phyloP scores from a whole-genome alignment of 2,329 filamentous ascomycete genomes.

The Stachybotrys echinatus region DNA sequence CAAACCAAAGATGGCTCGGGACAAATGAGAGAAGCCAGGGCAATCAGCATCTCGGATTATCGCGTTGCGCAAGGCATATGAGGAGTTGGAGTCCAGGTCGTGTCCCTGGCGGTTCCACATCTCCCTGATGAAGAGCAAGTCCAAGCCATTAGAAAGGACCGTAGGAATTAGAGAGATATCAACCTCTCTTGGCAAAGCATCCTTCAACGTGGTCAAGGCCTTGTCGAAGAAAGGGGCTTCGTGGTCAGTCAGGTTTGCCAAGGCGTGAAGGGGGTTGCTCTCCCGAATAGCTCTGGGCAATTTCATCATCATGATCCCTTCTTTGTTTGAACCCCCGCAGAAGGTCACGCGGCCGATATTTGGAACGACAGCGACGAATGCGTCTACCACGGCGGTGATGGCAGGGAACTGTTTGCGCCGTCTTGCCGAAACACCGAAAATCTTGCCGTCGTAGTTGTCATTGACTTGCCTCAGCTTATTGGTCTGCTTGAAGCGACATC shows the following conservation, averaged over 20 bases:
- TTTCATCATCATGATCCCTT: slow-evolving; percentile 73
- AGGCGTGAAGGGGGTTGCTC: slow-evolving; percentile 55
- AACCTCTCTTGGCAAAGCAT: slow-evolving; percentile 35
- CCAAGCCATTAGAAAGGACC: slow-evolving; percentile 36
- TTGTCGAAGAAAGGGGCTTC: slow-evolving; percentile 27
- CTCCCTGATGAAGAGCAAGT: slow-evolving; percentile 39
- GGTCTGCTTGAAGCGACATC: slow-evolving; percentile 53
- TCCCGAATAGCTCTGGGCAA: slow-evolving; percentile 55
- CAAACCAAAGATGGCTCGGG: slow-evolving; percentile 66
- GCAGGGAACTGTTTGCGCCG: slow-evolving; percentile 78
- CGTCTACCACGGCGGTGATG: slow-evolving; percentile 73
- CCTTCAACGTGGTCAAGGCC: slow-evolving; percentile 29
- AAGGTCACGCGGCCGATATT: slow-evolving; percentile 71
- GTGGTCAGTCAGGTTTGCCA: slow-evolving; percentile 14
- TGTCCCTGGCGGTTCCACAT: slow-evolving; percentile 49
- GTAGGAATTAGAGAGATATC: slow-evolving; percentile 31
- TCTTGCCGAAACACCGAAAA: slow-evolving; percentile 75
- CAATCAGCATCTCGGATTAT: slow-evolving; percentile 62
- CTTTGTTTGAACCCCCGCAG: slow-evolving; percentile 81
- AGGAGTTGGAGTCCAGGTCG: slow-evolving; percentile 49
- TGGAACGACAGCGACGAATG: slow-evolving; percentile 65
- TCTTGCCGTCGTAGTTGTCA: slow-evolving; percentile 44
- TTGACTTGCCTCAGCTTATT: slow-evolving; percentile 47
- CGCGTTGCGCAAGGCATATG: slow-evolving; percentile 67
- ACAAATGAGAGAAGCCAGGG: slow-evolving; percentile 69